phyloP scores from a whole-genome alignment of 768 basidiomycete genomes.

The Fomitopsis pulvina region DNA sequence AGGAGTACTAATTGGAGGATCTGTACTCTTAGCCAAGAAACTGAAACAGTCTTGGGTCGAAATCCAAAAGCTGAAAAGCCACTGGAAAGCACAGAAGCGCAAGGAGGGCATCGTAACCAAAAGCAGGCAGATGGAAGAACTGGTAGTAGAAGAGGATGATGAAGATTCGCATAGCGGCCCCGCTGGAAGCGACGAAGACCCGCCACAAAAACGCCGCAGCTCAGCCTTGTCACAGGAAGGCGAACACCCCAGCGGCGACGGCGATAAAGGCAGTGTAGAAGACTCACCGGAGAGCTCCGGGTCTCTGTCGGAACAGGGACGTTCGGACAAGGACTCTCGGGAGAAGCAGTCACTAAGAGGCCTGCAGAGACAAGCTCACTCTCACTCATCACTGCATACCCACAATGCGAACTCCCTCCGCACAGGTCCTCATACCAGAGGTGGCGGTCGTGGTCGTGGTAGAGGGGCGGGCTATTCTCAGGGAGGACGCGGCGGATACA shows the following conservation, averaged over 20 bases:
- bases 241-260: neutral
- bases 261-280: neutral
- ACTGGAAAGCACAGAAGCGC: slow-evolving; percentile 72
- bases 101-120: slow-evolving; percentile 30
- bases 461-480: slow-evolving; percentile 40
- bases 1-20: neutral
- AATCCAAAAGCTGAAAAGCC: slow-evolving; percentile 66
- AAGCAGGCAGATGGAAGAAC: slow-evolving; percentile 4
- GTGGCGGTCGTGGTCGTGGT: slow-evolving; percentile 6
- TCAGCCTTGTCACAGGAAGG: neutral
- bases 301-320: too few species aligned
- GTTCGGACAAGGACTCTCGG: too few species aligned
- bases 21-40: slow-evolving; percentile 51
- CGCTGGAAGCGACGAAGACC: neutral
- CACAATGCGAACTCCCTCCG: slow-evolving; percentile 29
- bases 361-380: slow-evolving; percentile 57
- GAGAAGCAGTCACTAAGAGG: slow-evolving; percentile 46
- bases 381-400: slow-evolving; percentile 47
- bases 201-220: neutral
- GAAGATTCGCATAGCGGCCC: neutral
- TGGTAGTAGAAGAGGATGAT: slow-evolving; percentile 14
- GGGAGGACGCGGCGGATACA: slow-evolving; percentile 19
- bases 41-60: slow-evolving; percentile 79
- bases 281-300: too few species aligned
- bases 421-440: slow-evolving; percentile 16